These are phyloP conservation scores for Venturia pyrina DNA, from an alignment of 2,329 filamentous ascomycete species.

Conservation along the genomic window DNA sequence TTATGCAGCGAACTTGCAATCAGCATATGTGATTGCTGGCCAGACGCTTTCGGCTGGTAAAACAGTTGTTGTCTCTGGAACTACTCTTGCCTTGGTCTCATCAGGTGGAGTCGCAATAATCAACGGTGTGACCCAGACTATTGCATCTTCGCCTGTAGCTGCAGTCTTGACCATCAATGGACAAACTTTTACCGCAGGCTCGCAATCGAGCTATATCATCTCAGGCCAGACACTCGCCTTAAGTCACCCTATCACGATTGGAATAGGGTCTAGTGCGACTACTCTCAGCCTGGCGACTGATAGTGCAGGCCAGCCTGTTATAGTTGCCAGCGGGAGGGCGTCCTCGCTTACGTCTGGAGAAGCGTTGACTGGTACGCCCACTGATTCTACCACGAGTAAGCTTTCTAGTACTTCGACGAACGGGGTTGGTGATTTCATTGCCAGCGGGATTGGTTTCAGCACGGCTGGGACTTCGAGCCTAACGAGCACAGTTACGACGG, in stretches of 20 bases:
- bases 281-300: neutral
- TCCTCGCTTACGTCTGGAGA: neutral
- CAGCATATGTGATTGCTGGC: neutral
- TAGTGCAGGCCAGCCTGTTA: neutral
- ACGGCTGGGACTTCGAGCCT: neutral
- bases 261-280: neutral
- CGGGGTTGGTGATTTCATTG: neutral
- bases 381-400: neutral
- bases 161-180: neutral
- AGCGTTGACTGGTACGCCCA: neutral
- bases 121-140: neutral
- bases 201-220: neutral
- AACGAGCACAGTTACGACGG: neutral
- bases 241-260: neutral
- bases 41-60: neutral
- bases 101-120: neutral
- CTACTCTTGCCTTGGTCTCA: neutral
- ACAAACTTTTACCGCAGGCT: neutral
- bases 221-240: neutral
- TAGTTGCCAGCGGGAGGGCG: neutral
- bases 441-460: neutral
- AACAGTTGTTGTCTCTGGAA: neutral
- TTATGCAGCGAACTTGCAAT: neutral
- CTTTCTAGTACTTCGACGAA: neutral
- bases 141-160: neutral